Evolutionary conservation across 2,329 filamentous ascomycete genomes (phyloP), one percentile per base, ranked within the genome.

Genomic region (Chalaropsis ovoidea): DNA sequence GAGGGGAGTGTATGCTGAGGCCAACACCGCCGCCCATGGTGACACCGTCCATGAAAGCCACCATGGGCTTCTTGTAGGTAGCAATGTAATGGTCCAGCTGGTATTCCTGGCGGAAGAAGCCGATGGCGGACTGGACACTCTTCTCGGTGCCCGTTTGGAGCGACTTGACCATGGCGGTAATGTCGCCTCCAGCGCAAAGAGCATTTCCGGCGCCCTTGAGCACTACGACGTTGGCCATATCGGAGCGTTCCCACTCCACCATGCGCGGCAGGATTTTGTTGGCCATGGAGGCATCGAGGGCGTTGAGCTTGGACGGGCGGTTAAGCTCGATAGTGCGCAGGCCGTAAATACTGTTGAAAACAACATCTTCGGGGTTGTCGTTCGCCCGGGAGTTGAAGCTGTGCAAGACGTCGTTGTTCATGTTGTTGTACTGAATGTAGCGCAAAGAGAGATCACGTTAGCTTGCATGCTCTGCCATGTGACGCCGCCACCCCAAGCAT

Each of bases 1-100:
- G 93, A 2, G 94, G 95, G 1, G 94, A 93, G 76, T 99, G 95
- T 63, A 96, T 84, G 75, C 89, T 95, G 66, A 99, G 82, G 6
- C 94, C 94, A 64, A 97, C 94, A 70, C 94, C 94, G 65, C 94
- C 94, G 65, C 94, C 94, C 94, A 99, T 99, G 63, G 95, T 99
- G 75, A 96, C 89, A 67, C 94, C 94, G 73, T 99, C 94, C 87
- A 99, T 95, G 73, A 97, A 88, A 41, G 94, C 89, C 63, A 99
- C 85, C 73, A 94, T 95, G 0, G 94, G 94, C 79, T 96, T 99
- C 68, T 80, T 74, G 78, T 96, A 96, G 45, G 92, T 96, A 24
- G 94, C 89, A 73, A 99, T 96, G 71, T 93, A 81, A 77, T 99
- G 94, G 75, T 99, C 89, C 69, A 99, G 86, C 78, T 90, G 87